Evolutionary conservation across 768 basidiomycete species (phyloP).

Genomic region (Boletus barrowsii): DNA sequence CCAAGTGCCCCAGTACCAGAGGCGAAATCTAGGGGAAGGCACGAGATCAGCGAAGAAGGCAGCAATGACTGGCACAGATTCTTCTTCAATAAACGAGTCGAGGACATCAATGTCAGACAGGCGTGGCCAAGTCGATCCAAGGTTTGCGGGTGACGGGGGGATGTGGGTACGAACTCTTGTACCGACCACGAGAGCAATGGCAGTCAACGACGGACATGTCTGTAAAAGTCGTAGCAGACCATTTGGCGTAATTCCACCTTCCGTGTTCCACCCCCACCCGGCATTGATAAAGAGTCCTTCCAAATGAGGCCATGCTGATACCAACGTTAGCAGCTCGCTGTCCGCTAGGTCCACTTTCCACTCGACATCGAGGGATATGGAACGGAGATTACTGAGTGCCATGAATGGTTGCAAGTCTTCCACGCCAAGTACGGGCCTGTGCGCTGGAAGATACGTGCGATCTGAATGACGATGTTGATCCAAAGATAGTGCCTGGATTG

Average conservation of each 20-base stretch:
- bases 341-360: neutral
- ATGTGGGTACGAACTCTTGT: neutral
- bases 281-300: neutral
- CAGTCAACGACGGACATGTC: neutral
- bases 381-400: neutral
- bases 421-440: neutral
- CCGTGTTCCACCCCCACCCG: neutral
- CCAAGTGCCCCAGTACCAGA: too few species aligned
- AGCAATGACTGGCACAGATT: too few species aligned
- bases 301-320: neutral
- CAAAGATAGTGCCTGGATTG: neutral
- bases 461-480: neutral
- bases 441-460: neutral
- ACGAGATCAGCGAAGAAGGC: too few species aligned
- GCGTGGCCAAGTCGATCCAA: too few species aligned
- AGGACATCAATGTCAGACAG: too few species aligned
- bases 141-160: too few species aligned
- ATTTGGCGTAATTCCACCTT: neutral
- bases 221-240: neutral
- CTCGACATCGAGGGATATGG: neutral
- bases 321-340: neutral
- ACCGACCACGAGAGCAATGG: neutral
- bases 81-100: too few species aligned
- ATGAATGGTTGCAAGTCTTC: neutral
- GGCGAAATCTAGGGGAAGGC: too few species aligned